Percentiles rank a stretch among this genome's conserved stretches.
phyloP scores from a whole-genome alignment of 192 early-diverging fungal genomes.

The Coemansia biformis region DNA sequence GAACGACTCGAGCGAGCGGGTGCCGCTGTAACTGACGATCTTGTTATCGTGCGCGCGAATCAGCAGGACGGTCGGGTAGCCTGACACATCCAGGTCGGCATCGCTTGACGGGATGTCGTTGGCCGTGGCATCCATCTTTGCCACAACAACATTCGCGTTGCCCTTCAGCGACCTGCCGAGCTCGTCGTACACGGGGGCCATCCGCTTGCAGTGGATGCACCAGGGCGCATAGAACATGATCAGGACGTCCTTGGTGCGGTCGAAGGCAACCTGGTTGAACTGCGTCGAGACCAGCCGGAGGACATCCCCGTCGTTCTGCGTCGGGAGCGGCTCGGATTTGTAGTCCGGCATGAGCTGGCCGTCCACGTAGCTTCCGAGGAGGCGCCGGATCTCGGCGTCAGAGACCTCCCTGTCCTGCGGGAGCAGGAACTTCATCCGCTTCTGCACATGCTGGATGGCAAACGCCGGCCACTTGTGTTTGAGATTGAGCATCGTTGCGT shows the following conservation, averaged over 20 bases:
- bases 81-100: conserved; percentile 63
- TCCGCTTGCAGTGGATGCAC: conserved; percentile 79
- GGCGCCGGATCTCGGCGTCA: conserved; percentile 51
- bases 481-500: conserved; percentile 77
- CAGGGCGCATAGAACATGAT: conserved; percentile 85
- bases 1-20: conserved; percentile 70
- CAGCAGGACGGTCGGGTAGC: conserved; percentile 93
- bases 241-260: conserved; percentile 83
- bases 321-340: conserved; percentile 77
- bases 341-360: conserved; percentile 67
- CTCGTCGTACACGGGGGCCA: conserved; percentile 72
- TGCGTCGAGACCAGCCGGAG: conserved; percentile 79
- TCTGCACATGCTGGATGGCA: conserved; percentile 70
- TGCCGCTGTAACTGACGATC: conserved; percentile 71
- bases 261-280: conserved; percentile 79
- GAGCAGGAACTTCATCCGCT: conserved; percentile 77
- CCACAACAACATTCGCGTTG: conserved; percentile 57
- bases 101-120: conserved; percentile 80
- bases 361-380: conserved; percentile 56
- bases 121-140: conserved; percentile 89
- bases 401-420: conserved; percentile 62
- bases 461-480: conserved; percentile 92
- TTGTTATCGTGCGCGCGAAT: conserved; percentile 78
- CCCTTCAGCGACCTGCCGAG: conserved; percentile 59
- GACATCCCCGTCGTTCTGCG: conserved; percentile 74